Evolutionary conservation across 2,329 filamentous ascomycete species (phyloP), one percentile per base, ranked within the genome.

Genomic region (Pseudogymnoascus verrucosus): DNA sequence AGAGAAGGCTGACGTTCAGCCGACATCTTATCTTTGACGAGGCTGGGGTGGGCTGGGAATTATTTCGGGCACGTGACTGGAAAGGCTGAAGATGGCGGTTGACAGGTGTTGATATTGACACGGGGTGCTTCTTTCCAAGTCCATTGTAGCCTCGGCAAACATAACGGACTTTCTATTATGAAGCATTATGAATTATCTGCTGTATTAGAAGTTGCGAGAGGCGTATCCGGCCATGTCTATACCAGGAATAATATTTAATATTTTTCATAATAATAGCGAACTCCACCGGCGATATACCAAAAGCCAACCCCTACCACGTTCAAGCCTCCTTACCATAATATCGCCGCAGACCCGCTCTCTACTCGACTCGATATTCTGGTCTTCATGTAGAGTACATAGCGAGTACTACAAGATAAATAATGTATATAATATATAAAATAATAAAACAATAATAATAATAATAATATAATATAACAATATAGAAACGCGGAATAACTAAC

Each of bases 1-100:
- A 57, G 47, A 12, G 47, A 57, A 57, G 47, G 47, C 47, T 57
- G 47, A 57, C 47, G 47, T 57, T 57, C 47, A 57, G 47, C 47
- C 47, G 47, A 57, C 47, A 57, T 57, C 47, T 57, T 57, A 57
- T 57, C 51, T 34, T 34, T 57, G 51, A 19, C 51, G 16, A 57
- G 51, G 51, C 51, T 57, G 51, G 8, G 23, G 19, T 23, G 12
- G 12, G 19, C 5, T 26, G 19, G 44, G 10, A 19, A 7, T 34
- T 57, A 34, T 57, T 31, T 7, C 7, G 10, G 6, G 51, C 51
- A 57, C 51, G 51, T 57, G 51, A 57, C 42, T 2, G 12, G 8
- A 28, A 57, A 57, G 51, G 51, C 51, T 57, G n/a, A 34, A 12
- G 14, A 5, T 14, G 8, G 51, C 19, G 26, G 2, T 12, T 54